phyloP scores from a whole-genome alignment of 768 basidiomycete species.

The button mushroom (Agaricus bisporus) region DNA sequence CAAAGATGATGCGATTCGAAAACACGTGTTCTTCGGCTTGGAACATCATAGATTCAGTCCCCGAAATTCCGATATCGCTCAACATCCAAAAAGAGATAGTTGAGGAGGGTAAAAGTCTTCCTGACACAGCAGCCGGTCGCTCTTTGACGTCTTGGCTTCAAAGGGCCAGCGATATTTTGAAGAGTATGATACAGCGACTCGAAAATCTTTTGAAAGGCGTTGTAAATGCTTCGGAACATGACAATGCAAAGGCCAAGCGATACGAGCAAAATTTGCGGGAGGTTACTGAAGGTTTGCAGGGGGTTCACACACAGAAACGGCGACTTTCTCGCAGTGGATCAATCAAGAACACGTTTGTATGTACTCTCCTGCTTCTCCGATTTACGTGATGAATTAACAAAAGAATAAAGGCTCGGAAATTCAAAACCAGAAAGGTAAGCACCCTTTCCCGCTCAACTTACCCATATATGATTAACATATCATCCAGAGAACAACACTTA shows the following conservation, averaged over 20 bases:
- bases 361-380: neutral
- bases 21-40: slow-evolving; percentile 5
- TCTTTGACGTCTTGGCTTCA: slow-evolving; percentile 4
- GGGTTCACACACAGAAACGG: neutral
- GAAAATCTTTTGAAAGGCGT: neutral
- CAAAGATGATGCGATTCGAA: slow-evolving; percentile 2
- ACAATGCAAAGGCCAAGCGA: neutral
- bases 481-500: neutral
- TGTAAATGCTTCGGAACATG: too few relatives aligned
- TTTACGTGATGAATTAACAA: neutral
- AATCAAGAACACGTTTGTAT: neutral
- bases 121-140: slow-evolving; percentile 11
- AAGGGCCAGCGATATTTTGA: neutral
- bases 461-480: neutral
- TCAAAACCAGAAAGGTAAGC: neutral
- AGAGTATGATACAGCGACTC: neutral
- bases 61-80: neutral
- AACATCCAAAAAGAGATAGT: slow-evolving; percentile 14
- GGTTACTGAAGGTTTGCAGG: neutral
- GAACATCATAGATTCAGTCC: slow-evolving; percentile 9
- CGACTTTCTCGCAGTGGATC: neutral
- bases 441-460: neutral
- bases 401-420: neutral
- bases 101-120: slow-evolving; percentile 8
- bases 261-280: neutral